Evolutionary conservation across 805 yeast species (phyloP), one percentile per base, ranked within the genome.

Genomic region (Kurtzmaniella fragi): DNA sequence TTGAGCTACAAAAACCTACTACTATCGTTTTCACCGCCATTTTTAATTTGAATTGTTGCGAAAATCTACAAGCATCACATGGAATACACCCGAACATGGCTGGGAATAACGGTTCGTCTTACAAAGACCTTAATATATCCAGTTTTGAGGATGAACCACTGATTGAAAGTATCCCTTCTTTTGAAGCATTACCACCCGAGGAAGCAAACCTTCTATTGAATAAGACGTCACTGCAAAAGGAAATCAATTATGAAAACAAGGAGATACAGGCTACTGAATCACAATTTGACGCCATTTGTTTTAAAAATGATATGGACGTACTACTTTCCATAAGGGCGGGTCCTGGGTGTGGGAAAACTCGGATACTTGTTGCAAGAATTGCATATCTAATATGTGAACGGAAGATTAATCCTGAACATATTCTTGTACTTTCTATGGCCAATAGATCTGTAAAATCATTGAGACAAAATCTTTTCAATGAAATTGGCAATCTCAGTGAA

Each of bases 261-360:
- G 31, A 6, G 6, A 9, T 8, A 11, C 11, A 14, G n/a, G 39
- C 42, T 7, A 77, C 83, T 0, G 57, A 56, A 2, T 54, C 73
- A 0, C 88, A 81, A 51, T 42, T 49, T 34, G 51, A 54, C 12
- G 75, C 78, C 5, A 73, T 80, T 8, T 50, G 57, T 1, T 56
- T 57, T 40, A 75, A 78, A 1, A 54, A 63, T 5, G 52, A 42
- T 4, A 61, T 65, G 6, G 54, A 62, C 13, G 57, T 67, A 6
- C 58, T 80, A 0, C 54, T 83, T 5, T 66, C 75, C 28, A 65
- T 83, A 1, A 61, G 69, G 7, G 84, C 89, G 0, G 88, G 88
- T 0, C 88, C 90, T 0, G 89, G 90, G 3, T 73, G 84, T 7
- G 90, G 91, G 2, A 83, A 83, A 50, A 81, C 89, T 0, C 61